Base-by-base conservation (phyloP, 2,329 filamentous ascomycete genomes). In the Aspergillus novoparasiticus region DNA sequence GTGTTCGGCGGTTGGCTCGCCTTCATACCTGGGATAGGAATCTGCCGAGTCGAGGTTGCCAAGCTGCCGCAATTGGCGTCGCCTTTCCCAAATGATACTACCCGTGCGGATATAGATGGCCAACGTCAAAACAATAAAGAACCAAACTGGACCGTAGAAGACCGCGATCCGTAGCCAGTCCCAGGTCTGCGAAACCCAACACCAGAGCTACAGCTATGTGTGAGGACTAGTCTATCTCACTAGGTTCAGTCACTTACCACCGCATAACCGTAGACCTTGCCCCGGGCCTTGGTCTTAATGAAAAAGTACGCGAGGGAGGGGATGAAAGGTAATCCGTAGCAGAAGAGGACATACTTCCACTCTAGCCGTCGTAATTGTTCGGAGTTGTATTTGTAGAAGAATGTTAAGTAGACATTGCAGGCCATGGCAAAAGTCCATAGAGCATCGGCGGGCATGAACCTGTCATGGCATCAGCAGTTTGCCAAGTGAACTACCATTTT, bases 371-470 rank as follows among this genome's bases (percentile, higher is more conserved):
- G 87, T 16, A 95, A 80, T 58, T 85, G 84, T 4, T 83, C 78
- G 1, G 88, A 86, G 63, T 90, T 87, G 69, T 89, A 94, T 66
- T 90, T 90, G 71, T 83, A 84, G 76, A 93, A 93, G 72, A 95
- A 93, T 0, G 91, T 93, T 16, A 94, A 79, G 75, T 92, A 92
- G 58, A 95, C 92, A 73, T 95, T 96, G 68, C 89, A 84, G 1
- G 92, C 91, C 92, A 96, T 95, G 59, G 90, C 88, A 63, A 94
- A 82, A 1, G 90, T 91, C 91, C 89, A 94, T 53, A 90, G 82
- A 1, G 89, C 87, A 79, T 93, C 90, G 6, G 90, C 90, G 1
- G 89, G 88, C 84, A 92, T 87, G 74, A 93, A 93, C 89, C 90
- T 93, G 50, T n/a, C 14, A 30, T 21, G 30, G n/a, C 12, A 36